Percentiles rank a stretch among this genome's conserved stretches.
Evolutionary conservation across 139 green algal genomes (phyloP).

Genomic region (Monoraphidium neglectum): DNA sequence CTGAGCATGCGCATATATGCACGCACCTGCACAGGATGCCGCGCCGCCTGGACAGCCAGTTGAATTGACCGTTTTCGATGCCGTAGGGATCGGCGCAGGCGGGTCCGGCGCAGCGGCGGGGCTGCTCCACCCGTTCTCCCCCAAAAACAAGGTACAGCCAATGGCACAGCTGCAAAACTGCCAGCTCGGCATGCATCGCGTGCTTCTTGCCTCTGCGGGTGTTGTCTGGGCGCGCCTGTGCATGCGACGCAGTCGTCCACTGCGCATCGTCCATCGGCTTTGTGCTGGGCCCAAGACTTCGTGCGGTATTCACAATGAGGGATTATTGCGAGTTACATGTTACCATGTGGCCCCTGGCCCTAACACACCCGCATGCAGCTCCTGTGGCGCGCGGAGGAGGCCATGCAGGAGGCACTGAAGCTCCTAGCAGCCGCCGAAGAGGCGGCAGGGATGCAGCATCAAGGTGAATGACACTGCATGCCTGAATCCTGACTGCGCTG

Average conservation of each 20-base stretch:
- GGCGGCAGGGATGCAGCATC: slow-evolving; percentile 17
- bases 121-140: slow-evolving; percentile 87
- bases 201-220: too few species aligned
- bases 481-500: too few species aligned
- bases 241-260: neutral
- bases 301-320: too few species aligned
- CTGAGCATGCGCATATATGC: too few species aligned
- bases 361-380: slow-evolving; percentile 31
- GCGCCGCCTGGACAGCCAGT: slow-evolving; percentile 24
- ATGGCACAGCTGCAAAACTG: too few species aligned
- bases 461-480: too few species aligned
- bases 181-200: too few species aligned
- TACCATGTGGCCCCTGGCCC: too few species aligned
- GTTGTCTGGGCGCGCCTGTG: too few species aligned
- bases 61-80: slow-evolving; percentile 76
- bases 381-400: slow-evolving; percentile 59
- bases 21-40: neutral
- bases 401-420: slow-evolving; percentile 41
- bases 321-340: too few species aligned
- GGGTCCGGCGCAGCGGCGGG: slow-evolving; percentile 88
- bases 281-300: too few species aligned
- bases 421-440: slow-evolving; percentile 52
- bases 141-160: slow-evolving; percentile 75
- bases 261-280: too few species aligned
- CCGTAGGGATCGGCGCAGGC: slow-evolving; percentile 75